These are phyloP conservation scores for Ceratobasidium sp. DNA, from an alignment of 1,284 basidiomycete species.

Conservation along the genomic window DNA sequence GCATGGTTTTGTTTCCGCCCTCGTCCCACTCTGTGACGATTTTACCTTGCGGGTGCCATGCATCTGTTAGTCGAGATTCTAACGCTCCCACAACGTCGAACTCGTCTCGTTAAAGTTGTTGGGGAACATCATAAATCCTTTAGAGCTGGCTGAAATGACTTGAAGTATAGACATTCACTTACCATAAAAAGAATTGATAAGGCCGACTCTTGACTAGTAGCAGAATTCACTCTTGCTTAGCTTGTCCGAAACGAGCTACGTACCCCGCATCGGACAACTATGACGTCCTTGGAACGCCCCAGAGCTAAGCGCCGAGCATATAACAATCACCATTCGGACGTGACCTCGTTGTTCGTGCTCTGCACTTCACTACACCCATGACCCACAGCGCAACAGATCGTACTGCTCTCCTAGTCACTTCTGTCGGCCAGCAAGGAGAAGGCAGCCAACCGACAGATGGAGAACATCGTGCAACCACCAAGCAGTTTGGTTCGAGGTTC, in stretches of 20 bases:
- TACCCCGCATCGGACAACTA: not conserved
- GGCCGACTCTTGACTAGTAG: not conserved
- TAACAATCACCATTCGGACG: not conserved
- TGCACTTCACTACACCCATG: not conserved
- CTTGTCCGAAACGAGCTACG: not conserved
- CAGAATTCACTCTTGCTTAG: not conserved
- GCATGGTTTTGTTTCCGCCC: not conserved
- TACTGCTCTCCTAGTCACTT: conserved; percentile 22
- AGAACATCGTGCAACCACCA: not conserved
- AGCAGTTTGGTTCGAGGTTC: not conserved
- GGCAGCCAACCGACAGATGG: conserved; percentile 8
- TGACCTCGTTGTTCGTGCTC: conserved; percentile 4
- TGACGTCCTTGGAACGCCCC: conserved; percentile 4
- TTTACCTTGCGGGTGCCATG: not conserved
- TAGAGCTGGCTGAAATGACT: too few relatives aligned
- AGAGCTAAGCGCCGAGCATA: not conserved
- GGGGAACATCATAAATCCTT: too few relatives aligned
- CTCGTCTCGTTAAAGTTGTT: too few relatives aligned
- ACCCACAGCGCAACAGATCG: not conserved
- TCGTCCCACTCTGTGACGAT: not conserved
- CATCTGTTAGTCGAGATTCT: not conserved
- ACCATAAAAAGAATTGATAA: too few relatives aligned
- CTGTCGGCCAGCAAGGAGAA: not conserved
- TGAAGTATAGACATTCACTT: too few relatives aligned
- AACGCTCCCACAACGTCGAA: not conserved